These are phyloP conservation scores for Fusarium caatingaense DNA, from an alignment of 2,329 filamentous ascomycete genomes.

Conservation along the genomic window DNA sequence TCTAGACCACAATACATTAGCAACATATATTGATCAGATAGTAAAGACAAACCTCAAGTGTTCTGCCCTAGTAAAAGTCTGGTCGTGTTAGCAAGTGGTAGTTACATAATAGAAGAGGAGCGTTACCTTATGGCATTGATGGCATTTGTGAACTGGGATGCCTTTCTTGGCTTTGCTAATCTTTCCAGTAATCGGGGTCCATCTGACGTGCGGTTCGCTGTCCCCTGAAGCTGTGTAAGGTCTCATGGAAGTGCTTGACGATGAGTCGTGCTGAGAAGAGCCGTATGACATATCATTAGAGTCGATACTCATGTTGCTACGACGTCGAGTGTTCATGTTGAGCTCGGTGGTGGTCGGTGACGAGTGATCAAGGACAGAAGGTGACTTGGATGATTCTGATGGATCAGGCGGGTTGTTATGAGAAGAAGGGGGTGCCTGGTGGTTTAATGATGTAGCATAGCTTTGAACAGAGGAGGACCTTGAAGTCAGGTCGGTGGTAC, in stretches of 20 bases:
- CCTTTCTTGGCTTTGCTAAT: constrained; percentile 70
- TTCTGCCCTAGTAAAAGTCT: constrained; percentile 73
- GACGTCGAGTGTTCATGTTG: constrained; percentile 50
- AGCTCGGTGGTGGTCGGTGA: constrained; percentile 45
- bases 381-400: constrained; percentile 45
- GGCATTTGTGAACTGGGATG: constrained; percentile 67
- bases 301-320: constrained; percentile 61
- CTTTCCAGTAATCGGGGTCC: constrained; percentile 67
- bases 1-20: constrained; percentile 53
- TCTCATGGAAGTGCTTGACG: constrained; percentile 51
- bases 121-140: constrained; percentile 64
- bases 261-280: constrained; percentile 41
- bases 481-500: constrained; percentile 55
- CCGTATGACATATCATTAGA: constrained; percentile 59
- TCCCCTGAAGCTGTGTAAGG: constrained; percentile 53
- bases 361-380: constrained; percentile 41
- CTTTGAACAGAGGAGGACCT: constrained; percentile 51
- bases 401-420: constrained; percentile 52
- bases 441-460: constrained; percentile 55
- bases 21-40: background rate
- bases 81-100: constrained; percentile 10
- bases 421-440: constrained; percentile 47
- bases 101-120: background rate
- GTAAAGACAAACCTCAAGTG: constrained; percentile 64
- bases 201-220: constrained; percentile 58